phyloP scores from a whole-genome alignment of 176 grass and related monocot genomes.

The Hordeum marinum region DNA sequence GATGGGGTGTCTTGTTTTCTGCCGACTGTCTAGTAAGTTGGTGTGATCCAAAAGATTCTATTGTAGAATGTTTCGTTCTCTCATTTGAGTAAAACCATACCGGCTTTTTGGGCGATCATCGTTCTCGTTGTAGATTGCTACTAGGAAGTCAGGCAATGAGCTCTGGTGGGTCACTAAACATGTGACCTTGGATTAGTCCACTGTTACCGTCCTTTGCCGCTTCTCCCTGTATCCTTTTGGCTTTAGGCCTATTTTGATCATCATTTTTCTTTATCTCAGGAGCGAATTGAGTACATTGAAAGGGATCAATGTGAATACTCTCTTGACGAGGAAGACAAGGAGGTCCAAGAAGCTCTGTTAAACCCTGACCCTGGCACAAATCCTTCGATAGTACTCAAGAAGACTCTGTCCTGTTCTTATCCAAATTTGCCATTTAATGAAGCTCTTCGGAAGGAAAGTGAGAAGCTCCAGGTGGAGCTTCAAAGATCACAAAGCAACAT shows the following conservation, averaged over 20 bases:
- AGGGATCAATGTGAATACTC: constrained; percentile 94
- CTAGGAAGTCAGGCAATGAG: not conserved
- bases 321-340: constrained; percentile 95
- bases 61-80: not conserved
- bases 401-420: constrained; percentile 86
- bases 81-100: not conserved
- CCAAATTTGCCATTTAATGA: constrained; percentile 89
- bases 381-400: constrained; percentile 72
- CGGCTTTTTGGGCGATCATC: not conserved
- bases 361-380: constrained; percentile 60
- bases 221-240: not conserved
- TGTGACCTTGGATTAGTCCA: not conserved
- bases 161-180: not conserved
- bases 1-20: constrained; percentile 18
- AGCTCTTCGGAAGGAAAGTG: constrained; percentile 82
- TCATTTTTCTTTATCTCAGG: constrained; percentile 41
- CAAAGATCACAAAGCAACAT: constrained; percentile 83
- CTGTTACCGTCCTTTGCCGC: not conserved
- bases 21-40: constrained; percentile 16
- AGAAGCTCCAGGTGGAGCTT: constrained; percentile 94
- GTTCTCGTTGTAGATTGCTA: not conserved
- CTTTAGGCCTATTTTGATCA: constrained; percentile 3
- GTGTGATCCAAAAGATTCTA: constrained; percentile 11
- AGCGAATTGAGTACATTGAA: constrained; percentile 79
- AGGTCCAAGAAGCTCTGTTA: constrained; percentile 76